Evolutionary conservation across 768 basidiomycete genomes (phyloP).

Genomic region (Solioccasus polychromus): DNA sequence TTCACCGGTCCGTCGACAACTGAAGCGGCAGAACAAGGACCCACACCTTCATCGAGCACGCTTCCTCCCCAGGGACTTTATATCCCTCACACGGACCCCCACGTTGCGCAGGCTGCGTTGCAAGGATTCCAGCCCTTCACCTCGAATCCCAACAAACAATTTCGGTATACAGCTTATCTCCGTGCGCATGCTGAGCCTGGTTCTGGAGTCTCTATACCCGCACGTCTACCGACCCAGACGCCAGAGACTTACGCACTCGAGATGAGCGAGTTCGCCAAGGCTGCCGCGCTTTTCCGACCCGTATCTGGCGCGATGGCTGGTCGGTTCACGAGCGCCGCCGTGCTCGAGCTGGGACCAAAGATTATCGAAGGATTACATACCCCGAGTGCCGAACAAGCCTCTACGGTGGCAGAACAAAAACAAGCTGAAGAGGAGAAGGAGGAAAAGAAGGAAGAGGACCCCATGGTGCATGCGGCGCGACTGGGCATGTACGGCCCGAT

Average conservation of each 20-base stretch:
- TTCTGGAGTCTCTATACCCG: constrained; percentile 44
- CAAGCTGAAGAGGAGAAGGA: constrained; percentile 38
- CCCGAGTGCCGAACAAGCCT: constrained; percentile 39
- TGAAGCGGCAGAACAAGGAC: constrained; percentile 24
- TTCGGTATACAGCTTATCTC: constrained; percentile 82
- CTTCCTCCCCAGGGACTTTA: constrained; percentile 31
- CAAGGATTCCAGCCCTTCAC: constrained; percentile 89
- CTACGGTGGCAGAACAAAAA: constrained; percentile 42
- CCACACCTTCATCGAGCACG: constrained; percentile 14
- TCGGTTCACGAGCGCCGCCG: constrained; percentile 82
- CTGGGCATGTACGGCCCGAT: constrained; percentile 88
- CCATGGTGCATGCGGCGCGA: constrained; percentile 77
- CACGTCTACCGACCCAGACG: constrained; percentile 54
- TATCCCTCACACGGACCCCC: constrained; percentile 66
- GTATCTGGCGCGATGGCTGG: constrained; percentile 90
- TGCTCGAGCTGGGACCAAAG: constrained; percentile 64
- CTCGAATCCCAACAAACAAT: constrained; percentile 72
- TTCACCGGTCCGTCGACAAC: constrained; percentile 23
- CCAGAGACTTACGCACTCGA: constrained; percentile 77
- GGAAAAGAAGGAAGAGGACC: constrained; percentile 58
- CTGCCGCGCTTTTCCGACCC: constrained; percentile 89
- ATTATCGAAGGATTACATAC: constrained; percentile 67
- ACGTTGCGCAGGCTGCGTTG: constrained; percentile 82
- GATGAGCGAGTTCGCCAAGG: constrained; percentile 79
- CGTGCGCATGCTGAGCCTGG: constrained; percentile 59